Conservation (phyloP, 148 eudicot genomes). For the Rhododendron kiyosumense region DNA sequence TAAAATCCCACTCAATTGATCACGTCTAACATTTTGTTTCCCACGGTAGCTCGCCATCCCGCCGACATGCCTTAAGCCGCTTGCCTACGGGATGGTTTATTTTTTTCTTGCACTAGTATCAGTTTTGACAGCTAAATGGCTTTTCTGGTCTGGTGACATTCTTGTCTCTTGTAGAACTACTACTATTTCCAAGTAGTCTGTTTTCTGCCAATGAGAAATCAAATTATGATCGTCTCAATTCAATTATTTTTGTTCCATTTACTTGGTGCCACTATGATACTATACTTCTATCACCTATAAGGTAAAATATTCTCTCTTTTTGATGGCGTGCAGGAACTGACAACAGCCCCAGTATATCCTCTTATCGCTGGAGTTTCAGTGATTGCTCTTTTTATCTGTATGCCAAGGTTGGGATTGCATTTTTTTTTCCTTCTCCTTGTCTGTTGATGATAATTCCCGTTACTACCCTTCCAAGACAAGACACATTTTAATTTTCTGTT, state of each 20-base stretch:
- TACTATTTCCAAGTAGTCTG: neutral
- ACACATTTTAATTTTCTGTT: neutral
- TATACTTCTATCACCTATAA: neutral
- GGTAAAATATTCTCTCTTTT: neutral
- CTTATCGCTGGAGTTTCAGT: slow-evolving; percentile 76
- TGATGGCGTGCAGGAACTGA: slow-evolving; percentile 62
- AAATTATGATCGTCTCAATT: neutral
- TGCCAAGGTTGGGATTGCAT: slow-evolving; percentile 71
- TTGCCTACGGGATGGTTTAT: neutral
- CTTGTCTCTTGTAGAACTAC: neutral
- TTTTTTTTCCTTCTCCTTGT: neutral
- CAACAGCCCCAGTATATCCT: slow-evolving; percentile 80
- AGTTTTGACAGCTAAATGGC: neutral
- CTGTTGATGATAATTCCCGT: neutral
- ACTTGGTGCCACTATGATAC: neutral
- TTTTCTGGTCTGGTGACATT: neutral
- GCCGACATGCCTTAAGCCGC: neutral
- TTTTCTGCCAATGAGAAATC: neutral
- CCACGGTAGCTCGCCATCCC: neutral
- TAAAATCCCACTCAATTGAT: neutral
- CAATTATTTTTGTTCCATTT: neutral
- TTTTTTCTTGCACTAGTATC: neutral
- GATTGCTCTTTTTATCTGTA: slow-evolving; percentile 63
- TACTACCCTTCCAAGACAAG: neutral
- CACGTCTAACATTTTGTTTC: neutral